These are phyloP conservation scores for Paramarasmius palmivorus DNA, from an alignment of 1,284 basidiomycete species.

Conservation along the genomic window DNA sequence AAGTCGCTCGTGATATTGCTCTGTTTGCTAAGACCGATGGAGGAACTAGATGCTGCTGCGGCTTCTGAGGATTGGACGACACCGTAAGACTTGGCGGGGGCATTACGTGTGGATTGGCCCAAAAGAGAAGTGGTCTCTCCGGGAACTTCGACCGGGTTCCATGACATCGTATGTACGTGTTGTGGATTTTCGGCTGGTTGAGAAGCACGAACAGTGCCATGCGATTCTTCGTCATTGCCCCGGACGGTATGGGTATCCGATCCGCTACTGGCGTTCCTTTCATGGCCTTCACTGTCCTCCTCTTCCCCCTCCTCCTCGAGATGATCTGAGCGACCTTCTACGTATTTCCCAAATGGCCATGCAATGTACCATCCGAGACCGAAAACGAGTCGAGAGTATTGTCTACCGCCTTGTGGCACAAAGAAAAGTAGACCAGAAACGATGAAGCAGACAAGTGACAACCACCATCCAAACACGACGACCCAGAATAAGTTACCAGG, in stretches of 20 bases:
- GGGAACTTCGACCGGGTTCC: constrained; percentile 25
- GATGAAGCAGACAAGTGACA: constrained; percentile 72
- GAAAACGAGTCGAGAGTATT: constrained; percentile 86
- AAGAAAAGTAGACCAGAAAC: constrained; percentile 72
- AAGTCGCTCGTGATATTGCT: constrained; percentile 42
- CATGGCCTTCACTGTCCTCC: constrained; percentile 31
- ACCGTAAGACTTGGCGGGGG: constrained; percentile 67
- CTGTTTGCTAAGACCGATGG: constrained; percentile 35
- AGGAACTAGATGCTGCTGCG: constrained; percentile 31
- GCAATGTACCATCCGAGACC: constrained; percentile 95
- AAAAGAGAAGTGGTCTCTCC: constrained; percentile 45
- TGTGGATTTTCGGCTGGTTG: constrained; percentile 12
- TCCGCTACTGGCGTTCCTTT: constrained; percentile 11
- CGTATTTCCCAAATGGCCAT: constrained; percentile 99
- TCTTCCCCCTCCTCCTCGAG: constrained; percentile 47
- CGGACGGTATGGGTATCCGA: constrained; percentile 33
- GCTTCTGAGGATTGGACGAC: constrained; percentile 42
- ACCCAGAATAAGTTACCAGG: constrained; percentile 95
- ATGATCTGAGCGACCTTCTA: constrained; percentile 70
- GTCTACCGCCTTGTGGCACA: constrained; percentile 77
- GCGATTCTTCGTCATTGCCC: constrained; percentile 20
- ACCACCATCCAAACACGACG: constrained; percentile 89
- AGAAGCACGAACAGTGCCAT: constrained; percentile 24
- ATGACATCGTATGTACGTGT: constrained; percentile 29
- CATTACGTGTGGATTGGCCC: constrained; percentile 23